Evolutionary conservation across 352 stramenopile species (phyloP).

Genomic region (Globisporangium cystogenes): DNA sequence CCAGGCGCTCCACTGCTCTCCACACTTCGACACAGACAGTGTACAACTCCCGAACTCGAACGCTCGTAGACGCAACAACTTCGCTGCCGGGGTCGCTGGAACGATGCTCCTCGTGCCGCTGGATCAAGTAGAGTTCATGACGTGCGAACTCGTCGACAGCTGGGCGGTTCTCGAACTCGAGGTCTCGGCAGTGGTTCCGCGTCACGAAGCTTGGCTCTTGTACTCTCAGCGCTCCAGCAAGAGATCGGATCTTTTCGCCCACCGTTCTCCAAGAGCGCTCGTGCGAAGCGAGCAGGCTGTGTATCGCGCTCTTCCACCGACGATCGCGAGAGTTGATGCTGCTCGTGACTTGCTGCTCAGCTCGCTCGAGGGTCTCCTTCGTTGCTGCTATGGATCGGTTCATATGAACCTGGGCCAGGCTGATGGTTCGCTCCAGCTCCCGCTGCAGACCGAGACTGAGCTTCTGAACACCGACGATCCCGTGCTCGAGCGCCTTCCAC

Average conservation of each 20-base stretch:
- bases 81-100: neutral
- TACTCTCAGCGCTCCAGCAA: neutral
- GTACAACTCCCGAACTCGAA: neutral
- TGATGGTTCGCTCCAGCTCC: neutral
- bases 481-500: slow-evolving; percentile 1
- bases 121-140: neutral
- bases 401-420: neutral
- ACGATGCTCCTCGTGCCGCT: neutral
- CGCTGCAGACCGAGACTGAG: neutral
- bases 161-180: neutral
- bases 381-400: neutral
- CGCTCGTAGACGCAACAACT: neutral
- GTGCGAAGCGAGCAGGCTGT: neutral
- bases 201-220: neutral
- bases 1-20: neutral
- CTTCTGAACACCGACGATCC: neutral
- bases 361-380: neutral
- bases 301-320: neutral
- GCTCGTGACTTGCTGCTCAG: neutral
- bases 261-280: neutral
- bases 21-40: neutral
- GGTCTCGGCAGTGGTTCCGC: neutral
- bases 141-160: neutral
- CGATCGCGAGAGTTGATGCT: neutral
- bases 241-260: neutral